Base-by-base conservation (phyloP, 1,139 yeast species). In the Taiozyma sp. region DNA sequence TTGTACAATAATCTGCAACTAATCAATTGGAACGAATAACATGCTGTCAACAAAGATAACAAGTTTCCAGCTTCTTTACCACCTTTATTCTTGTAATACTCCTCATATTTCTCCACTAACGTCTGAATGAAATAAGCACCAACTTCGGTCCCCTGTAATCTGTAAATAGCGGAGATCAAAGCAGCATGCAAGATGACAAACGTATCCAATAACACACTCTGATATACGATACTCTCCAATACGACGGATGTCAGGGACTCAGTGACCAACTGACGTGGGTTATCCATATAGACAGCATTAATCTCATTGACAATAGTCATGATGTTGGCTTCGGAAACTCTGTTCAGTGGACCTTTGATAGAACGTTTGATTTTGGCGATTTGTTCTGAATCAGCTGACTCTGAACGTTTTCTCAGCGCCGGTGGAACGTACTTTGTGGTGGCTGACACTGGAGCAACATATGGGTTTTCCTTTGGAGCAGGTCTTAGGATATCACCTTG, bases 41-140 rank as follows among this genome's bases (percentile, higher is more conserved):
- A 76, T 49, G 89, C 85, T 0, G 95, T 82, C 47, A 95, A 70
- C 46, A 93, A 69, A 1, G 91, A 79, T n/a, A 88, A 68, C 49
- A 89, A 63, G 62, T 93, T 93, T 9, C 83, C 74, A 1, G 86
- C 77, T 57, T 83, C 85, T 60, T 84, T 88, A 1, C 66, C 54
- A 11, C 67, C 68, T 7, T 62, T 62, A 19, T 66, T 58, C 35
- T 64, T 61, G 39, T 62, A 57, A 52, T 65, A 65, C 28, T 56
- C 61, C 53, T 79, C 81, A 65, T 81, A 82, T 51, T 73, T 75
- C 58, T 88, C 97, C 30, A 91, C 86, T 49, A 88, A 66, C 0
- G 80, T 75, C 64, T 95, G 99, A 39, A 91, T 74, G 56, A 90
- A 85, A 59, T 74, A 80, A 0, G 98, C 99, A 50, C 97, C 98